Evolutionary conservation across 306 rosid species (phyloP), one percentile per base, ranked within the genome.

Genomic region (Ammopiptanthus mongolicus): DNA sequence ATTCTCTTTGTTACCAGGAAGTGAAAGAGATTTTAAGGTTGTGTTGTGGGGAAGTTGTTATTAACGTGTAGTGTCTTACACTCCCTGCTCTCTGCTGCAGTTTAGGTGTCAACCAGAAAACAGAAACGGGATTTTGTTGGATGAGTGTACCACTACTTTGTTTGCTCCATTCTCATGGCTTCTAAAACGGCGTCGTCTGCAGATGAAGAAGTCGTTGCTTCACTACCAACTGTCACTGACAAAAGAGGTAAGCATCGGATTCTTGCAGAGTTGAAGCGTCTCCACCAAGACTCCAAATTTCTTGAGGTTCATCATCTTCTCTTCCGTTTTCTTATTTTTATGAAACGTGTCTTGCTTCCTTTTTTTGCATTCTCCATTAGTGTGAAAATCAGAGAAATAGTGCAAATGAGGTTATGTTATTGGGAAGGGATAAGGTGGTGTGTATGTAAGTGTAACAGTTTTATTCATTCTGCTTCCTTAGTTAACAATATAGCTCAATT

Each of bases 171-270:
- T 5, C 3, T 60, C 67, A 61, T 87, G 86, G 91, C 83, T 63
- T 51, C 83, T 22, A 86, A 70, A 65, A 85, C 75, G 86, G 80
- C 83, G 83, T 81, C 88, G 81, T 81, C 80, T 1, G 63, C 64
- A 47, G 87, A 81, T 12, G 84, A 68, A 17, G 81, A 61, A 34
- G 73, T 7, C 28, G 74, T 74, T 9, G 70, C 53, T 71, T n/a
- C 75, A 1, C 8, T 8, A 22, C 59, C 29, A 34, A 60, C 58
- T 5, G 61, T 59, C 42, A 42, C 67, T 66, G 93, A 91, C 47
- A 88, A 77, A 42, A 82, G 88, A 80, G 91, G 96, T 62, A 88
- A 84, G 82, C 97, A 88, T 66, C 83, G 97, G 77, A 81, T 91
- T 82, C 80, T 87, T 37, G 97, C 93, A 1, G 89, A 91, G 31